Evolutionary conservation across 2,329 filamentous ascomycete genomes (phyloP).

Genomic region (Ceratocystiopsis sp.): DNA sequence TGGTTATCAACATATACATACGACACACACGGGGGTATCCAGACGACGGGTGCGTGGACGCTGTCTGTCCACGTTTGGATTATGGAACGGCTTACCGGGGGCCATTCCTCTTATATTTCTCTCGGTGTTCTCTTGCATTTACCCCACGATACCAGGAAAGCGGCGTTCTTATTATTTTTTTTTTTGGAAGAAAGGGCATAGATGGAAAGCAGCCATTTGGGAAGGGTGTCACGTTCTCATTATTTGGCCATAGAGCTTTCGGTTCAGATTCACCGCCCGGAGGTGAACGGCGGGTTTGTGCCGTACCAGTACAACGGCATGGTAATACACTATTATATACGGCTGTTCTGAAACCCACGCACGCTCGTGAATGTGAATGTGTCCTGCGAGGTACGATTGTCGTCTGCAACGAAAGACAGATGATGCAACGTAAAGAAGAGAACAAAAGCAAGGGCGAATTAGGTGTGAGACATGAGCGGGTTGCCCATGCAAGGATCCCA

Average conservation of each 20-base stretch:
- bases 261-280: neutral
- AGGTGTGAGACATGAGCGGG: too few relatives aligned
- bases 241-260: neutral
- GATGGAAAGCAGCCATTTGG: neutral
- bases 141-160: constrained; percentile 24
- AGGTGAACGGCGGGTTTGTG: neutral
- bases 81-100: neutral
- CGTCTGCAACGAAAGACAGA: too few relatives aligned
- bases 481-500: too few relatives aligned
- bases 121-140: constrained; percentile 18
- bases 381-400: too few relatives aligned
- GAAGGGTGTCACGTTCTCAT: too few relatives aligned
- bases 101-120: constrained; percentile 6
- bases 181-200: neutral
- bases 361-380: too few relatives aligned
- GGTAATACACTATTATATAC: neutral
- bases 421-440: too few relatives aligned
- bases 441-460: too few relatives aligned
- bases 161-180: constrained; percentile 18
- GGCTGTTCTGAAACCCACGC: too few relatives aligned
- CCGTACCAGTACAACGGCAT: neutral
- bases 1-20: constrained; percentile 1
- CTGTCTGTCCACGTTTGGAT: neutral
- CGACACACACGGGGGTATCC: neutral
- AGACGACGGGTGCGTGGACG: neutral